Percentiles rank a stretch among this genome's conserved stretches.
These are phyloP conservation scores for Solanum lycopersicoides DNA, from an alignment of 257 asterid genomes.

Conservation along the genomic window DNA sequence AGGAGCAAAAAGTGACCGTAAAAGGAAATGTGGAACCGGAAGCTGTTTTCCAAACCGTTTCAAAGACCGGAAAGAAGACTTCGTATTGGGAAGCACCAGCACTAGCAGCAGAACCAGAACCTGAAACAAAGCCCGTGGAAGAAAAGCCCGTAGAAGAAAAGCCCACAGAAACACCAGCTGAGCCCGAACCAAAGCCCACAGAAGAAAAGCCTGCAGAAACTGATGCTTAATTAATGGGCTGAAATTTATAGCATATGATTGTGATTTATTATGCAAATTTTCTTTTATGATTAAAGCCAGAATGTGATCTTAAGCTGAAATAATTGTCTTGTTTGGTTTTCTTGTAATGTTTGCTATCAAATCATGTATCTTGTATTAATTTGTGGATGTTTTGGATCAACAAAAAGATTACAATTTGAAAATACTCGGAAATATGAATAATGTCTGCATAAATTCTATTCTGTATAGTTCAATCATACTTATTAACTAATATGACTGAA, in stretches of 20 bases:
- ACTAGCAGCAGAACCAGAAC: not conserved
- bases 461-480: too few species aligned
- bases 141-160: slow-evolving; percentile 14
- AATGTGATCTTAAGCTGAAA: not conserved
- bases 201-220: slow-evolving; percentile 18
- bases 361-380: not conserved
- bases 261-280: not conserved
- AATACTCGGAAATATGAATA: too few species aligned
- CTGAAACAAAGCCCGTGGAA: not conserved
- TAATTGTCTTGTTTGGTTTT: not conserved
- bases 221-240: not conserved
- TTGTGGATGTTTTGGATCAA: not conserved
- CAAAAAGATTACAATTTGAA: too few species aligned
- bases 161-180: not conserved
- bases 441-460: too few species aligned
- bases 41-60: slow-evolving; percentile 72
- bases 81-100: slow-evolving; percentile 62
- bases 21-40: slow-evolving; percentile 71
- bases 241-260: not conserved
- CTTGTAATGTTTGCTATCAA: not conserved
- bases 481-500: too few species aligned
- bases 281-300: not conserved
- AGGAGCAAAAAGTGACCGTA: slow-evolving; percentile 85
- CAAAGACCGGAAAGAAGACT: slow-evolving; percentile 85
- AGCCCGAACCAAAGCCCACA: not conserved